Base-by-base conservation (phyloP, 2,329 filamentous ascomycete genomes). In the Anisogramma anomala region DNA sequence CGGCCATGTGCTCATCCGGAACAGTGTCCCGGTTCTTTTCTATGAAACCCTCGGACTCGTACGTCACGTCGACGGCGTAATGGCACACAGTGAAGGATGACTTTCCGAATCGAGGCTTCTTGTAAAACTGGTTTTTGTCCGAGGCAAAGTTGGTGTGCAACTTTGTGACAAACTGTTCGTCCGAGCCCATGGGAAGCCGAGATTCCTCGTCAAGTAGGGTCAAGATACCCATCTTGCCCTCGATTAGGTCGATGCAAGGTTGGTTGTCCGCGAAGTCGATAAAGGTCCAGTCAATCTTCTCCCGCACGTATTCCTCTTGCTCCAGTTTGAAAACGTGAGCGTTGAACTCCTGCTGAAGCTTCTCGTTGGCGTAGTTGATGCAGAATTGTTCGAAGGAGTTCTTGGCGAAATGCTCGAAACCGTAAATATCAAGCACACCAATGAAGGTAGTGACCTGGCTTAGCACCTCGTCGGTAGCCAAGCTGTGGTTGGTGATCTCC, bases 311-410 rank as follows among this genome's bases (percentile, higher is more conserved):
- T 62, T 98, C 91, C 59, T 98, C 91, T 60, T 98, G 91, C 61
- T 98, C 91, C 17, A 98, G 75, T 63, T 96, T 95, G 75, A 98
- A 98, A 26, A 98, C 91, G 57, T 98, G 91, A 59, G 93, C 86
- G 64, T 98, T 98, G 71, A 98, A 98, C 60, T 96, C 89, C 61
- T 98, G 91, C 60, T 98, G 91, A 41, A 98, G 69, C 65, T 98
- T 98, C 65, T 98, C 91, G 63, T 98, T 98, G 64, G 91, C 91
- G 57, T 98, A 98, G 65, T 98, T 98, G 74, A 98, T 98, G 66
- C 91, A 98, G 64, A 98, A 98, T 61, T 98, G 91, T 61, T 98
- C 91, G 55, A 98, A 98, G 1, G 91, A 98, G 67, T 98, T 98
- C 71, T 95, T 96, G 48, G 91, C 89, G 57, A 98, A 98, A 64